Base-by-base conservation (phyloP, 768 basidiomycete species). In the Macrocybe gigantea region DNA sequence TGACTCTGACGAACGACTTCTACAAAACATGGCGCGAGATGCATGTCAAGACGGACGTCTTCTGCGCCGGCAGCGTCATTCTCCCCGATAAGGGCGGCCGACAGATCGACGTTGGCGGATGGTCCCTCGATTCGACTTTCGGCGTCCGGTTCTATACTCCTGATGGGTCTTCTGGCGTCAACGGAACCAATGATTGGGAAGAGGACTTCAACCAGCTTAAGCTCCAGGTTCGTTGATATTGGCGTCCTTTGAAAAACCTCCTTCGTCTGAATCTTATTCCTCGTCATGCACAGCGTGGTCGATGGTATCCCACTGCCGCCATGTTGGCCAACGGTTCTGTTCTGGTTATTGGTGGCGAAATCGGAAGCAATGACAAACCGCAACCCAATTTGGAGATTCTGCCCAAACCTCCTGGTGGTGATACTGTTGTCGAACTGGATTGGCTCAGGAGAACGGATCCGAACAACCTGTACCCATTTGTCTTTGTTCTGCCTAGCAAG, bases 111-210 rank as follows among this genome's bases (percentile, higher is more conserved):
- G 74, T 85, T 40, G 82, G 83, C 41, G 83, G 83, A 29, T 75
- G 88, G 88, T 85, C 85, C 12, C 65, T 78, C 44, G 67, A 77
- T 2, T 88, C 86, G 14, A 88, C 86, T 7, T 84, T 69, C 44
- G 88, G 88, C 36, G 69, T 91, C 31, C 75, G 88, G 30, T 62
- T 91, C 11, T 90, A 86, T 51, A 79, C 78, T 0, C 88, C 88
- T 0, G 74, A 83, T 54, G 88, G 88, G 22, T 65, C 59, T 1
- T 64, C 75, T 4, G 88, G 88, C 1, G 77, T 81, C 30, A 87
- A 86, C 51, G 78, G 80, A 5, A 88, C 85, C 5, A 82, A 80
- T 45, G 84, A 90, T 54, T 91, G 88, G 88, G 76, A 90, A 61
- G 88, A 90, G 61, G 78, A 89, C 52, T 69, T 67, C 35, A 51